Evolutionary conservation across 2,329 filamentous ascomycete species (phyloP).

Genomic region (Arthrobotrys sinensis): DNA sequence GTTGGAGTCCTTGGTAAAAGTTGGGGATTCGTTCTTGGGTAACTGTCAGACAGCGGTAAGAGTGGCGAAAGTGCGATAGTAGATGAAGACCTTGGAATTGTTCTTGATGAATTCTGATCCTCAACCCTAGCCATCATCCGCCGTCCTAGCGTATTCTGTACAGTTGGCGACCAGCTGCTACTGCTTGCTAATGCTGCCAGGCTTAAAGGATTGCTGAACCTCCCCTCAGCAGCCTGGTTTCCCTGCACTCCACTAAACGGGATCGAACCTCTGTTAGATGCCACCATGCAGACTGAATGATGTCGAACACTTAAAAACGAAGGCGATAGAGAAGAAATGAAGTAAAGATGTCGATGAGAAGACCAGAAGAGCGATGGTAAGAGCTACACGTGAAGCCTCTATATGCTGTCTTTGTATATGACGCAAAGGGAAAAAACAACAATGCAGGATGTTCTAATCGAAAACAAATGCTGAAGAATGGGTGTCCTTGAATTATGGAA

Average conservation of each 20-base stretch:
- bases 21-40: slow-evolving; percentile 48
- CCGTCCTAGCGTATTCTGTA: slow-evolving; percentile 50
- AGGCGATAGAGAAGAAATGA: slow-evolving; percentile 25
- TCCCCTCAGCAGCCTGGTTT: slow-evolving; percentile 56
- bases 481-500: slow-evolving; percentile 57
- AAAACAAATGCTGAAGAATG: slow-evolving; percentile 55
- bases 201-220: slow-evolving; percentile 60
- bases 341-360: slow-evolving; percentile 46
- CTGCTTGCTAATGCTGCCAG: slow-evolving; percentile 53
- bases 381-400: slow-evolving; percentile 53
- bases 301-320: slow-evolving; percentile 47
- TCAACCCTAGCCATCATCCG: slow-evolving; percentile 61
- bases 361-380: slow-evolving; percentile 40
- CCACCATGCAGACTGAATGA: slow-evolving; percentile 60
- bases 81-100: slow-evolving; percentile 57
- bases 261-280: slow-evolving; percentile 60
- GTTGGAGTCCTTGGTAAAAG: slow-evolving; percentile 55
- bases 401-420: slow-evolving; percentile 58
- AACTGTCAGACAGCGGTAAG: slow-evolving; percentile 49
- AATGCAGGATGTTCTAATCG: slow-evolving; percentile 58
- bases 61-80: slow-evolving; percentile 46
- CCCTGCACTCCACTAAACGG: slow-evolving; percentile 60
- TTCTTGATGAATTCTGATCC: slow-evolving; percentile 59
- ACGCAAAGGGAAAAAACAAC: slow-evolving; percentile 60
- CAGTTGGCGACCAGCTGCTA: slow-evolving; percentile 57